Conservation (phyloP, 2,329 filamentous ascomycete genomes). For the Grosmannia penicillata region DNA sequence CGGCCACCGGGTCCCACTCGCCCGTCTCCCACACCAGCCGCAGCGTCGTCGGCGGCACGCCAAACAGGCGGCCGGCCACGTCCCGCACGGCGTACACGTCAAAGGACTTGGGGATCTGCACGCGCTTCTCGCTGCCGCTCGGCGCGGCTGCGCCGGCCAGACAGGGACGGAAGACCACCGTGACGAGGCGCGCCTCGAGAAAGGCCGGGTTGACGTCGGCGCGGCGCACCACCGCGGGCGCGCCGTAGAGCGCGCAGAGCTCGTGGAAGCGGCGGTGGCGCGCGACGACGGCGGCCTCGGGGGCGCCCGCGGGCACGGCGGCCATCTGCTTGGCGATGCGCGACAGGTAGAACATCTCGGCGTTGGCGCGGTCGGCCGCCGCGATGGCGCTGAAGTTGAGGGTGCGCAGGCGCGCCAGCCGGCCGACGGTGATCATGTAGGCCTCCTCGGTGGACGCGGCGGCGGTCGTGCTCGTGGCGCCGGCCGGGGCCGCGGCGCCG, state of each 20-base stretch:
- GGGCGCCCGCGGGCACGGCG: slow-evolving; percentile 34
- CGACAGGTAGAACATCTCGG: slow-evolving; percentile 85
- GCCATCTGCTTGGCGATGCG: slow-evolving; percentile 66
- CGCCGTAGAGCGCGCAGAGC: slow-evolving; percentile 63
- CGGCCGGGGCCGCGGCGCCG: slow-evolving; percentile 10
- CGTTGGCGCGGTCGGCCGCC: slow-evolving; percentile 62
- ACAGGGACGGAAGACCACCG: slow-evolving; percentile 40
- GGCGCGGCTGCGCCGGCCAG: slow-evolving; percentile 2
- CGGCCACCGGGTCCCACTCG: slow-evolving; percentile 68
- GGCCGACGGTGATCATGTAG: slow-evolving; percentile 76
- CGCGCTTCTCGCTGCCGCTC: slow-evolving; percentile 15
- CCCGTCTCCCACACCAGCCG: slow-evolving; percentile 76
- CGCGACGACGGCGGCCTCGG: slow-evolving; percentile 38
- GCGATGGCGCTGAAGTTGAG: slow-evolving; percentile 66
- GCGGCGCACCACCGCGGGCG: slow-evolving; percentile 46
- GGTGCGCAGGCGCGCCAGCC: slow-evolving; percentile 49
- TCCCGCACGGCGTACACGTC: slow-evolving; percentile 74
- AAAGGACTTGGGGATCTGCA: slow-evolving; percentile 56
- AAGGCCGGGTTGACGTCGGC: slow-evolving; percentile 58
- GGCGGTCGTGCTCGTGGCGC: slow-evolving; percentile 1
- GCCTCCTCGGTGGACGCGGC: slow-evolving; percentile 51
- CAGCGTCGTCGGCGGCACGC: slow-evolving; percentile 45
- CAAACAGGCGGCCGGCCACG: slow-evolving; percentile 58
- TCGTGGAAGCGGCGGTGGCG: slow-evolving; percentile 58
- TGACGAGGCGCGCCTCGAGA: slow-evolving; percentile 63